Conservation (phyloP, 73 alveolate genomes). For the Strombidium stylifer region DNA sequence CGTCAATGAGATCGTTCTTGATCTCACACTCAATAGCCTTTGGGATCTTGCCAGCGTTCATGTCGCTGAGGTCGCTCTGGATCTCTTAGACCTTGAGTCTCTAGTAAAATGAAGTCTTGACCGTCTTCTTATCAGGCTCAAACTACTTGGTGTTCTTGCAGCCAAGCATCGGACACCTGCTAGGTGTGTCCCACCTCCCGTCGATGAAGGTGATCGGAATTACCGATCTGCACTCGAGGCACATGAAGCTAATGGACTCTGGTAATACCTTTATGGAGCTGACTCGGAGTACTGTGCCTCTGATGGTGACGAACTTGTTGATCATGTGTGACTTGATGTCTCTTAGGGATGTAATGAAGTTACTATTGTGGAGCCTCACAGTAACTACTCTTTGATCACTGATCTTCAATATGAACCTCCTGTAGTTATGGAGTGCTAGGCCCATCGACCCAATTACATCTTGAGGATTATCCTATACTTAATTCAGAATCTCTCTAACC, state of each 20-base stretch:
- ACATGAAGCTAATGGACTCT: constrained; percentile 39
- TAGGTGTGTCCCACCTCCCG: constrained; percentile 75
- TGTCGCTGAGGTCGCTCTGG: constrained; percentile 60
- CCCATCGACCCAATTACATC: neutral
- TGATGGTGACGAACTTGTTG: constrained; percentile 49
- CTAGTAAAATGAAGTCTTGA: constrained; percentile 56
- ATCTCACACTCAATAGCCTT: constrained; percentile 73
- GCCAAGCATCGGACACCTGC: constrained; percentile 48
- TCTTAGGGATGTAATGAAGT: constrained; percentile 44
- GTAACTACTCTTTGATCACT: neutral
- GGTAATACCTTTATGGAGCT: constrained; percentile 60
- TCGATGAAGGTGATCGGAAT: constrained; percentile 46
- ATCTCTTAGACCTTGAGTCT: constrained; percentile 61
- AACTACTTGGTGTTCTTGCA: constrained; percentile 46
- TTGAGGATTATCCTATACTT: constrained; percentile 47
- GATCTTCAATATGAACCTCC: neutral
- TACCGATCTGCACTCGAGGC: constrained; percentile 63
- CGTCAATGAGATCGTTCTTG: constrained; percentile 69
- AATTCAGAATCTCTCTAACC: constrained; percentile 46
- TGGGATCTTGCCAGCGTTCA: constrained; percentile 76
- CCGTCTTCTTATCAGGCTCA: constrained; percentile 59
- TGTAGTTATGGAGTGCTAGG: constrained; percentile 9
- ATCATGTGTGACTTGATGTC: constrained; percentile 54
- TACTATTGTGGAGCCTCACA: constrained; percentile 11
- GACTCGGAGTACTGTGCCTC: constrained; percentile 66